Evolutionary conservation across 768 basidiomycete genomes (phyloP).

Genomic region (Amanita fuliginea): DNA sequence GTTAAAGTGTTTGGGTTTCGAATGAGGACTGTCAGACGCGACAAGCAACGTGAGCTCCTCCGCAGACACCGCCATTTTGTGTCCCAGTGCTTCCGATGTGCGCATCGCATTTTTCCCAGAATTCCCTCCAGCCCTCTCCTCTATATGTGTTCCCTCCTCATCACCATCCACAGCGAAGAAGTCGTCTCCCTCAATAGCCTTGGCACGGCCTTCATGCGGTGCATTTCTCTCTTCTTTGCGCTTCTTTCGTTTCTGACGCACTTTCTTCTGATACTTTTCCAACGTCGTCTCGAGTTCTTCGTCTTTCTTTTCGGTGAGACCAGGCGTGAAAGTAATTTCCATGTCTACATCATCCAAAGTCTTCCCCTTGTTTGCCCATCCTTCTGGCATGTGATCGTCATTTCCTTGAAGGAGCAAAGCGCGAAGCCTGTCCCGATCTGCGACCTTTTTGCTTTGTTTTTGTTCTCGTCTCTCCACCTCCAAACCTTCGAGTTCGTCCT

Average conservation of each 20-base stretch:
- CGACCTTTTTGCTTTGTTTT: slow-evolving; percentile 22
- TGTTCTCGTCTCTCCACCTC: slow-evolving; percentile 8
- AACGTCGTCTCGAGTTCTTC: slow-evolving; percentile 76
- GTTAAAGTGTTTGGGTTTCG: slow-evolving; percentile 73
- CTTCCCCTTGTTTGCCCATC: slow-evolving; percentile 52
- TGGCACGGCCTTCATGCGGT: slow-evolving; percentile 12
- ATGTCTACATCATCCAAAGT: slow-evolving; percentile 59
- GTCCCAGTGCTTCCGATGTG: background rate
- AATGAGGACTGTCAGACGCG: slow-evolving; percentile 38
- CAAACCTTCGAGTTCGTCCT: slow-evolving; percentile 29
- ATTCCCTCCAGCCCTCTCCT: slow-evolving; percentile 15
- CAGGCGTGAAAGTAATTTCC: slow-evolving; percentile 94
- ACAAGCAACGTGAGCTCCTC: slow-evolving; percentile 60
- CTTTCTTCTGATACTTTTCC: slow-evolving; percentile 81
- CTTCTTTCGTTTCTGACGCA: slow-evolving; percentile 79
- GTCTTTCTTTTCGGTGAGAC: slow-evolving; percentile 44
- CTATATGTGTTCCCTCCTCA: slow-evolving; percentile 17
- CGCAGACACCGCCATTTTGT: slow-evolving; percentile 14
- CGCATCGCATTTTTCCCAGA: slow-evolving; percentile 8
- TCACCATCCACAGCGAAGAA: slow-evolving; percentile 62
- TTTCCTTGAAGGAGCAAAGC: slow-evolving; percentile 59
- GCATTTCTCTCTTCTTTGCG: slow-evolving; percentile 57
- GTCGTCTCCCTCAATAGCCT: slow-evolving; percentile 38
- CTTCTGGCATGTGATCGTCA: slow-evolving; percentile 68
- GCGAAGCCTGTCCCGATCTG: slow-evolving; percentile 63